Percentiles rank a stretch among this genome's conserved stretches.
Evolutionary conservation across 106 monocot genomes (phyloP).

Genomic region (Iris macrosiphon): DNA sequence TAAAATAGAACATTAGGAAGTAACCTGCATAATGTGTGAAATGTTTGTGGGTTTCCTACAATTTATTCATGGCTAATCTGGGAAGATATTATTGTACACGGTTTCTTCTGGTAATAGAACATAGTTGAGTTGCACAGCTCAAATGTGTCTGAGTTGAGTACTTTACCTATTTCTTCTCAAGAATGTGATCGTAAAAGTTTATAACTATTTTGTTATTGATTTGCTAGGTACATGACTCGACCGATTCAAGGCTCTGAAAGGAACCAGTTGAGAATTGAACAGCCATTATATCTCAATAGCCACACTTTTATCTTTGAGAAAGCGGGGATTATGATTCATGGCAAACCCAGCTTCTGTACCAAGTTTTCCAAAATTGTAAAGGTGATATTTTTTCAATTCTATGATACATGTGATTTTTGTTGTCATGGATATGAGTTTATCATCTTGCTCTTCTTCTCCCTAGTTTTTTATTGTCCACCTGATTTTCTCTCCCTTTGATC

Average conservation of each 20-base stretch:
- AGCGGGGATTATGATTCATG: constrained; percentile 52
- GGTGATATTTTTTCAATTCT: constrained; percentile 22
- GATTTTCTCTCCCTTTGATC: background rate
- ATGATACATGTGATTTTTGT: too few relatives aligned
- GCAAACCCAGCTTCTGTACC: constrained; percentile 52
- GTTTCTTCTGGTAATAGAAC: too few relatives aligned
- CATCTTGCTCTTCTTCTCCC: background rate
- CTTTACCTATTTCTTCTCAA: too few relatives aligned
- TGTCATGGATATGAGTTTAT: background rate
- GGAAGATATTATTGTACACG: too few relatives aligned
- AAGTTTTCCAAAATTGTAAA: constrained; percentile 68
- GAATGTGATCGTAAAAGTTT: too few relatives aligned
- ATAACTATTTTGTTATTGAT: too few relatives aligned
- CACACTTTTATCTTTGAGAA: constrained; percentile 40
- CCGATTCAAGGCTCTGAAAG: constrained; percentile 11
- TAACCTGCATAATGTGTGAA: too few relatives aligned
- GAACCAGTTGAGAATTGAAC: constrained; percentile 18
- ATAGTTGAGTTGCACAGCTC: too few relatives aligned
- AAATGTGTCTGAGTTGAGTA: too few relatives aligned
- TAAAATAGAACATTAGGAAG: too few relatives aligned
- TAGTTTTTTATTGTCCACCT: background rate
- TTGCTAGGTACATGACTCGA: constrained; percentile 41
- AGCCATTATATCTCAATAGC: constrained; percentile 13
- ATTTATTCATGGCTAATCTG: too few relatives aligned
- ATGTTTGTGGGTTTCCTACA: too few relatives aligned